Conservation (phyloP, 2,329 filamentous ascomycete genomes). For the Ciborinia camelliae region DNA sequence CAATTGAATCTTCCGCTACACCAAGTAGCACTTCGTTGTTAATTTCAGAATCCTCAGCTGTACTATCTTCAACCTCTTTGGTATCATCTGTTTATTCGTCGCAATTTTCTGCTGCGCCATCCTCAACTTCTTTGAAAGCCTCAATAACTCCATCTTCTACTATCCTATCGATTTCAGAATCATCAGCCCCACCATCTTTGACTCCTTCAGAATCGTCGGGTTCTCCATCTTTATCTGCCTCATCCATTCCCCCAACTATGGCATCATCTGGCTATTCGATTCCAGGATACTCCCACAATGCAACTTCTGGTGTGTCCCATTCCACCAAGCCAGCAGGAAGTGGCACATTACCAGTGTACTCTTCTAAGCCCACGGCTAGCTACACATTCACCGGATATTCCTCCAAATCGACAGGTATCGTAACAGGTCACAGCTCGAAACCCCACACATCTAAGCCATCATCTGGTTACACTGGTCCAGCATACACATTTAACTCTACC, state of each 20-base stretch:
- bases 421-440: background rate
- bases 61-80: background rate
- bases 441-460: background rate
- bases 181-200: background rate
- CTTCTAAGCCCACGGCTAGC: background rate
- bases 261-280: slow-evolving; percentile 1
- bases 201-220: background rate
- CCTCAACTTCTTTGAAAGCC: background rate
- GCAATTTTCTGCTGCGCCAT: background rate
- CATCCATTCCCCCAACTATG: background rate
- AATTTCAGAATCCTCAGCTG: background rate
- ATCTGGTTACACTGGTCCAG: slow-evolving; percentile 13
- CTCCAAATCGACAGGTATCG: background rate
- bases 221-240: background rate
- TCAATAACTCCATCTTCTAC: background rate
- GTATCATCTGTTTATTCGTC: background rate
- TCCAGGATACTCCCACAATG: background rate
- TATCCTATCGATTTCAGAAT: background rate
- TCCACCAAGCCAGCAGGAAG: background rate
- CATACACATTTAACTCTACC: background rate
- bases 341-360: background rate
- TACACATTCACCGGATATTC: background rate
- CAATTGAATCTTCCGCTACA: background rate
- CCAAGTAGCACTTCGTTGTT: background rate
- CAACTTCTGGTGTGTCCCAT: background rate